phyloP scores from a whole-genome alignment of 345 rosid species.

The Gynandropsis gynandra region DNA sequence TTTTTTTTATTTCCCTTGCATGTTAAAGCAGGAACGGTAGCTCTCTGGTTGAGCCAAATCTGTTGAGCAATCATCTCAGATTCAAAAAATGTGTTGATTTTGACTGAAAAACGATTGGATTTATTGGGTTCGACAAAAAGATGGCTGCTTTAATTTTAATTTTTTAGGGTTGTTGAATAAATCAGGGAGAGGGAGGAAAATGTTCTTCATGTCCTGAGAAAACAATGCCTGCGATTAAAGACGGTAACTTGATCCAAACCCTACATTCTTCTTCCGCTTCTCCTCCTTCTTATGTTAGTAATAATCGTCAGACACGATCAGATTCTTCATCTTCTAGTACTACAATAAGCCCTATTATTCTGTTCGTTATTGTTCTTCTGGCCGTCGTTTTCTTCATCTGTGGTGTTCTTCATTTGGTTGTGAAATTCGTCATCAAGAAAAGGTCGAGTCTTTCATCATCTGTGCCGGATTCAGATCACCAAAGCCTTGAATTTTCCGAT shows the following conservation, averaged over 20 bases:
- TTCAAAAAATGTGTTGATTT: constrained; percentile 22
- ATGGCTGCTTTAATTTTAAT: constrained; percentile 3
- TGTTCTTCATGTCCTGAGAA: constrained; percentile 30
- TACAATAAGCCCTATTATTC: constrained; percentile 54
- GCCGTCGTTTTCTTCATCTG: constrained; percentile 59
- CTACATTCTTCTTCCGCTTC: constrained; percentile 23
- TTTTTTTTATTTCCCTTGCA: constrained; percentile 1
- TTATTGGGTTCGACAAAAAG: constrained; percentile 25
- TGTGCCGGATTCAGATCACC: constrained; percentile 37
- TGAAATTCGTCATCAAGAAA: constrained; percentile 51
- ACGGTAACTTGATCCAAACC: constrained; percentile 25
- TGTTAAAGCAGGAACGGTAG: constrained; percentile 16
- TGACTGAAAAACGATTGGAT: constrained; percentile 20
- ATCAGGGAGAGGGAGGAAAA: constrained; percentile 10
- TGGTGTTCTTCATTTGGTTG: constrained; percentile 61
- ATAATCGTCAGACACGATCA: constrained; percentile 24
- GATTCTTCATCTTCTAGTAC: constrained; percentile 32
- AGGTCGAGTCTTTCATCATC: constrained; percentile 44
- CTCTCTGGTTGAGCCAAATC: constrained; percentile 22
- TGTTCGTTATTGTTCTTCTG: constrained; percentile 55
- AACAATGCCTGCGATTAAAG: constrained; percentile 32
- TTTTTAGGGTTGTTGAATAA: constrained; percentile 18
- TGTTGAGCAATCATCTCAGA: constrained; percentile 29
- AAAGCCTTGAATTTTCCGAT: constrained; percentile 54
- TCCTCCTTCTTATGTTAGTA: constrained; percentile 27